A percentile compares a stretch with the other conserved stretches of the same genome.
phyloP scores from a whole-genome alignment of 495 filamentous ascomycete species.

The Xylaria curta region DNA sequence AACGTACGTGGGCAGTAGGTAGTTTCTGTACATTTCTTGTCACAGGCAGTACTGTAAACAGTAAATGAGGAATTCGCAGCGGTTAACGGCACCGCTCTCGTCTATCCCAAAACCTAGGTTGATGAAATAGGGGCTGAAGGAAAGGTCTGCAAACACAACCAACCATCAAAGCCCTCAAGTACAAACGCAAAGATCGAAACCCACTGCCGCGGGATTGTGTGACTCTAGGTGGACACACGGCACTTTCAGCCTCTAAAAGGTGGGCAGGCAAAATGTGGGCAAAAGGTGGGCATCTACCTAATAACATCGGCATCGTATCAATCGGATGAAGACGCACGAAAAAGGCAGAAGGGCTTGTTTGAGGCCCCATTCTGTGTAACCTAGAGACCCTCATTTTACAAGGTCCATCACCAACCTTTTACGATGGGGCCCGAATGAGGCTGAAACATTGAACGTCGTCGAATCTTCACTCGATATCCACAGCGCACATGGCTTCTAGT shows the following conservation, averaged over 20 bases:
- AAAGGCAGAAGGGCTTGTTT: conserved; percentile 36
- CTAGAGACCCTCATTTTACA: conserved; percentile 38
- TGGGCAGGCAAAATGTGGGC: conserved; percentile 32
- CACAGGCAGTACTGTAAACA: not conserved
- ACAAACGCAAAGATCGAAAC: conserved; percentile 9
- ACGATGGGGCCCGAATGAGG: conserved; percentile 35
- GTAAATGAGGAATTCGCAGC: not conserved
- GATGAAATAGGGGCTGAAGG: not conserved
- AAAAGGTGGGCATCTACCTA: conserved; percentile 25
- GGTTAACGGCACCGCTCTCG: not conserved
- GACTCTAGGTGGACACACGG: conserved; percentile 39
- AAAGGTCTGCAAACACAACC: not conserved
- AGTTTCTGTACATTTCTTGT: not conserved
- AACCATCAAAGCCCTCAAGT: not conserved
- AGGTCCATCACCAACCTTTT: conserved; percentile 40
- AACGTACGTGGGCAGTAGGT: no score
- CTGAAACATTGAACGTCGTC: conserved; percentile 30
- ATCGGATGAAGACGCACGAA: conserved; percentile 33
- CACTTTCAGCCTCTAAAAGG: conserved; percentile 42
- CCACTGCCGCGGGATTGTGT: conserved; percentile 41
- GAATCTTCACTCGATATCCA: conserved; percentile 21
- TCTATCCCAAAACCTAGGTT: not conserved
- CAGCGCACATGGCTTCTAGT: conserved; percentile 26
- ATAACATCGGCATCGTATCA: conserved; percentile 38
- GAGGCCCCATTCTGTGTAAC: conserved; percentile 43